A percentile compares a stretch with the other conserved stretches of the same genome.
phyloP scores from a whole-genome alignment of 2,329 filamentous ascomycete genomes.

The Pleoardoris graminearum region DNA sequence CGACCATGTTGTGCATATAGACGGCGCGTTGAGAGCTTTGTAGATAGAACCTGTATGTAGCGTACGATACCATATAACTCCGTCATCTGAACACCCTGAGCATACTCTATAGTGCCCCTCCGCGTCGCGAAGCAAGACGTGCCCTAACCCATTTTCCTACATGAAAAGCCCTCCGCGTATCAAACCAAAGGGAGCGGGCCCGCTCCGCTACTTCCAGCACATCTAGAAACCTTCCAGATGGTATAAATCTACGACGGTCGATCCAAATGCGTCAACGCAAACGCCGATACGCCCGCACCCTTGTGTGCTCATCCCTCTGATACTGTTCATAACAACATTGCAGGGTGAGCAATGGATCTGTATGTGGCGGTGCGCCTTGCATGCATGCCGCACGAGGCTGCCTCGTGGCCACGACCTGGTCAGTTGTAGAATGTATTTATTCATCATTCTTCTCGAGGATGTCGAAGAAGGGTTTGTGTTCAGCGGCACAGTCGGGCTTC shows the following conservation, averaged over 20 bases:
- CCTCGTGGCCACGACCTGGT: neutral
- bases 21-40: neutral
- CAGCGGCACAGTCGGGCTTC: conserved; percentile 68
- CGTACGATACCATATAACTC: conserved; percentile 7
- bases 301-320: neutral
- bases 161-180: neutral
- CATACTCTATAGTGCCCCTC: too few species aligned
- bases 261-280: conserved; percentile 1
- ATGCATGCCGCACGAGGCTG: neutral
- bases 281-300: conserved; percentile 6
- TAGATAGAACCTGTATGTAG: conserved; percentile 7
- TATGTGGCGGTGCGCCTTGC: conserved; percentile 2
- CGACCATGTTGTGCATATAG: neutral
- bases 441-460: conserved; percentile 30
- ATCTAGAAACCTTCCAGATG: neutral
- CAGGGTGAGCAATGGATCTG: neutral
- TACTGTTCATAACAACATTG: neutral
- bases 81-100: conserved; percentile 2
- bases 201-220: neutral
- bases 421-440: conserved; percentile 7
- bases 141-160: too few species aligned
- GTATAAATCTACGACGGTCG: neutral
- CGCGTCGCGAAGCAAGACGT: neutral
- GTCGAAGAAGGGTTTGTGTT: conserved; percentile 62
- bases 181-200: neutral